These are phyloP conservation scores for Amoebophrya sp. DNA, from an alignment of 169 alveolate species.

Conservation along the genomic window DNA sequence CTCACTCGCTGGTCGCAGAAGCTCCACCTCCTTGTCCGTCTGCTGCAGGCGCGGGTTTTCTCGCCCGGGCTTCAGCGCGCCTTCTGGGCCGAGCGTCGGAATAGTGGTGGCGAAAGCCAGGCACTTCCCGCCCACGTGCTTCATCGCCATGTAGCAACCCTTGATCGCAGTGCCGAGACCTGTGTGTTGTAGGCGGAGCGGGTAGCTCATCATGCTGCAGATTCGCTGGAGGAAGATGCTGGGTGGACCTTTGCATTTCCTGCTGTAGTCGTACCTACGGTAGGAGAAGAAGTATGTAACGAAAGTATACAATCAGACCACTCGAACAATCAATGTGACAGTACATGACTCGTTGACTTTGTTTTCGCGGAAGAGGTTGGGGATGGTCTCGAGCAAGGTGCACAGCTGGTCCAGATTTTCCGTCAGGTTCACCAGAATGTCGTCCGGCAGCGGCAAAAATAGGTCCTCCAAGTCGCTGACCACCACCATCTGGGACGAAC, in stretches of 20 bases:
- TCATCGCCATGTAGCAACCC: constrained; percentile 72
- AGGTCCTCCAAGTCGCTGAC: constrained; percentile 74
- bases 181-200: not conserved
- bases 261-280: not conserved
- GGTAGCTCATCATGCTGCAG: too few relatives aligned
- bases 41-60: constrained; percentile 29
- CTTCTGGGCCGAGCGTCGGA: constrained; percentile 47
- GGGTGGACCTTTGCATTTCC: not conserved
- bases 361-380: constrained; percentile 19
- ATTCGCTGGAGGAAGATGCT: not conserved
- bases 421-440: constrained; percentile 56
- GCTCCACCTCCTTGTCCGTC: constrained; percentile 44
- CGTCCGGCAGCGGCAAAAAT: constrained; percentile 84
- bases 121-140: constrained; percentile 81
- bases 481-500: constrained; percentile 66
- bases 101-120: constrained; percentile 48
- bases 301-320: constrained; percentile 8
- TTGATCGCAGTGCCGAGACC: constrained; percentile 65
- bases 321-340: constrained; percentile 21
- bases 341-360: constrained; percentile 7
- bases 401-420: constrained; percentile 23
- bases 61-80: constrained; percentile 33
- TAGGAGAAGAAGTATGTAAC: constrained; percentile 16
- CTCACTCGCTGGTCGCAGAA: constrained; percentile 35
- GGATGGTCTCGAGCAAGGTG: constrained; percentile 14